Evolutionary conservation across 2,329 filamentous ascomycete species (phyloP).

Genomic region (Verticillium nonalfalfae): DNA sequence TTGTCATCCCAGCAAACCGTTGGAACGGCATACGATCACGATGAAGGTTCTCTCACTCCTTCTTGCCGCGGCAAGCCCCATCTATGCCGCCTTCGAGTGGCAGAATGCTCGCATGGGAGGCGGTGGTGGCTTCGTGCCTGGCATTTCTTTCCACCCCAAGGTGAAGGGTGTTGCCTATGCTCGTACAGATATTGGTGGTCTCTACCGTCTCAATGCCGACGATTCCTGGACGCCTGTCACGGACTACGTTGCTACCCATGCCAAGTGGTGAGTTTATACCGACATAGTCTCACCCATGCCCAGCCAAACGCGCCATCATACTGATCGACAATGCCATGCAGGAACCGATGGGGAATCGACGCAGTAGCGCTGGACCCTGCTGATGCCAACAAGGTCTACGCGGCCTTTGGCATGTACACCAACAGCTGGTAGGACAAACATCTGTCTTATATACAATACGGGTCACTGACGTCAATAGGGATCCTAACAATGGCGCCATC

Average conservation of each 20-base stretch:
- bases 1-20: not conserved
- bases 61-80: conserved; percentile 14
- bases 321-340: conserved; percentile 13
- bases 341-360: conserved; percentile 51
- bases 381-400: conserved; percentile 43
- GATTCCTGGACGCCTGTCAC: conserved; percentile 50
- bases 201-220: conserved; percentile 48
- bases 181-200: conserved; percentile 50
- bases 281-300: not conserved
- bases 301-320: not conserved
- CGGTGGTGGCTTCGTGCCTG: conserved; percentile 49
- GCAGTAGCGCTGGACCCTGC: conserved; percentile 49
- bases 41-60: conserved; percentile 9
- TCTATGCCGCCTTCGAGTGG: conserved; percentile 32
- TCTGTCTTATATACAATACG: not conserved
- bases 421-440: conserved; percentile 37
- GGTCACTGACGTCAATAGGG: conserved; percentile 19
- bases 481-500: conserved; percentile 48
- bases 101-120: conserved; percentile 46
- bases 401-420: conserved; percentile 53
- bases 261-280: conserved; percentile 30
- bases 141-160: conserved; percentile 50
- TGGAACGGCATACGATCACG: not conserved
- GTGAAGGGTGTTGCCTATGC: conserved; percentile 45
- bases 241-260: conserved; percentile 34